Base-by-base conservation (phyloP, 352 stramenopile species). In the Phytophthora fragariae region DNA sequence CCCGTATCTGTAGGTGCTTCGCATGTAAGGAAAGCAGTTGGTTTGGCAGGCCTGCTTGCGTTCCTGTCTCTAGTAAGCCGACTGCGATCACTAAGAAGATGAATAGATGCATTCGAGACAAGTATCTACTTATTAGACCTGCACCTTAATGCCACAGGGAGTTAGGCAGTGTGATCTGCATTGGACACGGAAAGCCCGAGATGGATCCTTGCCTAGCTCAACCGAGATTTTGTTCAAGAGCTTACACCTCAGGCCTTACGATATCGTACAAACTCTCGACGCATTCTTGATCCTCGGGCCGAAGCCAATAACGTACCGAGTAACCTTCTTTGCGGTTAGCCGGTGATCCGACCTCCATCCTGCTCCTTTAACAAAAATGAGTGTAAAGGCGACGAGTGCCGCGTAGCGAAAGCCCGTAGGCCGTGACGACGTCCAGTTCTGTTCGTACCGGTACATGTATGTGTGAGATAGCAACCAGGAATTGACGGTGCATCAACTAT, bases 1-100 rank as follows among this genome's bases (percentile, higher is more conserved):
- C 46, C 44, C 46, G 55, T 72, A 68, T 72, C 41, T 68, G 60
- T 72, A 70, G 59, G 58, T 69, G 12, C 64, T 70, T 73, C 54
- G 59, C 44, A 59, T 77, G 70, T 64, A 66, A 65, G 64, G 58
- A 68, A 46, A 65, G 52, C 61, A 58, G 59, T 64, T n/a, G 57
- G 53, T 53, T 64, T 24, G 57, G 56, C 31, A 31, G 63, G 21
- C 27, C 14, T 62, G 47, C 54, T 67, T 47, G 29, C 19, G 54
- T 72, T 44, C 57, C 31, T 47, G 15, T 56, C 53, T 58, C 49
- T 37, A 74, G 68, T 44, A 50, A 62, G 21, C 31, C 49, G 67
- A 59, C 33, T 27, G 46, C 5, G n/a, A 52, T 24, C 17, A 27
- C 15, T 52, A 52, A 52, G 12, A 24, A 65, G 58, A 65, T 65